phyloP scores from a whole-genome alignment of 2,329 filamentous ascomycete species.

The Colletotrichum aenigma region DNA sequence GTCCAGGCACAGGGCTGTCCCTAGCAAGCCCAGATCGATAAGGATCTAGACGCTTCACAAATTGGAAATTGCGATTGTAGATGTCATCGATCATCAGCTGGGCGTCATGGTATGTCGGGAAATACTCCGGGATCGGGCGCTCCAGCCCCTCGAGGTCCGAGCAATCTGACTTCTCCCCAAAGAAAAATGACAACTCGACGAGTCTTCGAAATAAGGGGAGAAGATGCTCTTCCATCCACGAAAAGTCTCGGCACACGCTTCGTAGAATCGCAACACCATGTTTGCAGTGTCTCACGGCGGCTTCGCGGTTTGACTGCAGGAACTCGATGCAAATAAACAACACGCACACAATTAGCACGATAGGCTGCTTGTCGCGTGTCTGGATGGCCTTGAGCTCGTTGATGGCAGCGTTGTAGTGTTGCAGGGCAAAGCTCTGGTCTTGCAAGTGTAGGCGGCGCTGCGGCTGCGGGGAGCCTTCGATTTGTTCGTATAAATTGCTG shows the following conservation, averaged over 20 bases:
- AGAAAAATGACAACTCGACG: constrained; percentile 2
- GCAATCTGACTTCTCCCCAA: constrained; percentile 13
- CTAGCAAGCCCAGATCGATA: constrained; percentile 26
- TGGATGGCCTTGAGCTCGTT: constrained; percentile 41
- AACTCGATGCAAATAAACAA: constrained; percentile 62
- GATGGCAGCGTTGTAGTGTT: constrained; percentile 56
- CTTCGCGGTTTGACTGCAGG: constrained; percentile 33
- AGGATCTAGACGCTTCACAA: constrained; percentile 32
- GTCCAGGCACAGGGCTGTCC: neutral
- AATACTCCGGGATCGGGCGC: constrained; percentile 4
- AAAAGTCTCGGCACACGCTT: neutral
- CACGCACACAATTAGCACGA: constrained; percentile 49
- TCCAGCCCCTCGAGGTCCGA: constrained; percentile 20
- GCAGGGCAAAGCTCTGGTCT: constrained; percentile 38
- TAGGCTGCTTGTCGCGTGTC: constrained; percentile 20
- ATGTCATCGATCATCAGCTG: constrained; percentile 34
- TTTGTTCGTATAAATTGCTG: constrained; percentile 47
- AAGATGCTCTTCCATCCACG: constrained; percentile 10
- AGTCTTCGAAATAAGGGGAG: constrained; percentile 9
- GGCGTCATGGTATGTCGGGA: constrained; percentile 27
- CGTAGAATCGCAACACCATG: constrained; percentile 12
- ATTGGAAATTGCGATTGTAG: constrained; percentile 28
- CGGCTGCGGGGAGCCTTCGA: neutral
- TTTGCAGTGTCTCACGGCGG: constrained; percentile 12
- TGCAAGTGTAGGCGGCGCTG: neutral